These are phyloP conservation scores for Rhizopus stolonifer DNA, from an alignment of 371 early-diverging fungal species.

Conservation along the genomic window DNA sequence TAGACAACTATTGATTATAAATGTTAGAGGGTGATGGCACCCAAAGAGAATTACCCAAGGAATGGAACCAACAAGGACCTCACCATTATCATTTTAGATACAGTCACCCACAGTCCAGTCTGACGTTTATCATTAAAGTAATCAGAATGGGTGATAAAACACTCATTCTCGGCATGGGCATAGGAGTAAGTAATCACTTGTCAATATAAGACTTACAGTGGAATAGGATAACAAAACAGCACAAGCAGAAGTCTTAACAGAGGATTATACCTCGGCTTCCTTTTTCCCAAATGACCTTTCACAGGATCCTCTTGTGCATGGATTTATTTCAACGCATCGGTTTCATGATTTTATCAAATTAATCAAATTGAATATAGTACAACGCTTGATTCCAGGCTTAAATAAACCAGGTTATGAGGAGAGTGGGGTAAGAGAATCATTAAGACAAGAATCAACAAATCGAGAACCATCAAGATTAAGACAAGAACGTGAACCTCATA, in stretches of 20 bases:
- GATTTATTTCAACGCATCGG: slow-evolving; percentile 57
- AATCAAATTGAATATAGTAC: slow-evolving; percentile 66
- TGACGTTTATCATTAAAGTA: slow-evolving; percentile 71
- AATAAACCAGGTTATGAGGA: slow-evolving; percentile 42
- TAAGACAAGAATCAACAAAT: neutral
- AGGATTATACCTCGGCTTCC: slow-evolving; percentile 57
- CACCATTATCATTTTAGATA: slow-evolving; percentile 66
- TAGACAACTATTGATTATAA: neutral
- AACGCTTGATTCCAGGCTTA: slow-evolving; percentile 67
- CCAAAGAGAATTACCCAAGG: slow-evolving; percentile 38
- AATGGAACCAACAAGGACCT: slow-evolving; percentile 61
- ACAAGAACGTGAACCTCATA: neutral
- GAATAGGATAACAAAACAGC: slow-evolving; percentile 62
- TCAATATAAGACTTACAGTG: neutral
- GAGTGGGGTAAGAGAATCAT: neutral
- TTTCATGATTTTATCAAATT: slow-evolving; percentile 60
- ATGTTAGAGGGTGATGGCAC: slow-evolving; percentile 37
- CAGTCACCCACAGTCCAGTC: slow-evolving; percentile 66
- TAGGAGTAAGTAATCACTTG: slow-evolving; percentile 50
- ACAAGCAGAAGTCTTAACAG: slow-evolving; percentile 51
- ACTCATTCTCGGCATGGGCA: slow-evolving; percentile 65
- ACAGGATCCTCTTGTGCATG: slow-evolving; percentile 52
- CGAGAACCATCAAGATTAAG: no score
- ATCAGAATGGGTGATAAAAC: slow-evolving; percentile 64
- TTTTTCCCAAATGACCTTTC: slow-evolving; percentile 53